Conservation (phyloP, 345 rosid species). For the Passiflora organensis region DNA sequence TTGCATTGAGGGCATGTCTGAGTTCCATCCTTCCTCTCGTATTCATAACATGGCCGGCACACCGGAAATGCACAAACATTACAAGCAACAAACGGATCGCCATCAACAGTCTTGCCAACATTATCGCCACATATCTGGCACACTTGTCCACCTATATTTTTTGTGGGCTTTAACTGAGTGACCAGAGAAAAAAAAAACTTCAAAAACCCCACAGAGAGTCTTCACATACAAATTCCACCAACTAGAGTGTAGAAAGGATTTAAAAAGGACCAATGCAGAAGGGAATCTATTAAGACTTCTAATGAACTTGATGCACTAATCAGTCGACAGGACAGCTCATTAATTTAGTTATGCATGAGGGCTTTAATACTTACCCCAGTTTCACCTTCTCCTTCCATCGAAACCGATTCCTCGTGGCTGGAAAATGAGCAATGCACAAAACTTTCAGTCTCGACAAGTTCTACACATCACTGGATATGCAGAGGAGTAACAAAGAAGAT, state of each 20-base stretch:
- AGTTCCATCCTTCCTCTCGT: constrained; percentile 87
- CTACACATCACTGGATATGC: constrained; percentile 19
- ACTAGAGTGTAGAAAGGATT: constrained; percentile 6
- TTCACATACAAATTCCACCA: background rate
- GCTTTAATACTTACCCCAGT: constrained; percentile 42
- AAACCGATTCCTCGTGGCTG: constrained; percentile 6
- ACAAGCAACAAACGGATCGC: constrained; percentile 76
- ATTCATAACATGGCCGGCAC: constrained; percentile 92
- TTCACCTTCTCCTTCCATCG: constrained; percentile 77
- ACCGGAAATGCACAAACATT: constrained; percentile 80
- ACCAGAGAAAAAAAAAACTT: background rate
- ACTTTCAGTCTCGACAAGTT: constrained; percentile 20
- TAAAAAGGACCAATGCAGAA: background rate
- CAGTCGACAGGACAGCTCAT: no score
- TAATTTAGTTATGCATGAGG: background rate
- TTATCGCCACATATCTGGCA: constrained; percentile 85
- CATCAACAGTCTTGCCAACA: constrained; percentile 59
- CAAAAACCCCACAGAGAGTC: background rate
- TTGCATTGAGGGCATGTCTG: constrained; percentile 97
- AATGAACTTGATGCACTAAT: no score
- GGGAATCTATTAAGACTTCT: no score
- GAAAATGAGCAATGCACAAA: constrained; percentile 19
- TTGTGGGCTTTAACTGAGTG: constrained; percentile 62
- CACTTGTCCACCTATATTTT: constrained; percentile 51
- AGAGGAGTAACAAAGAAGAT: background rate